These are phyloP conservation scores for Trichoderma pleuroti DNA, from an alignment of 2,329 filamentous ascomycete species.

Conservation along the genomic window DNA sequence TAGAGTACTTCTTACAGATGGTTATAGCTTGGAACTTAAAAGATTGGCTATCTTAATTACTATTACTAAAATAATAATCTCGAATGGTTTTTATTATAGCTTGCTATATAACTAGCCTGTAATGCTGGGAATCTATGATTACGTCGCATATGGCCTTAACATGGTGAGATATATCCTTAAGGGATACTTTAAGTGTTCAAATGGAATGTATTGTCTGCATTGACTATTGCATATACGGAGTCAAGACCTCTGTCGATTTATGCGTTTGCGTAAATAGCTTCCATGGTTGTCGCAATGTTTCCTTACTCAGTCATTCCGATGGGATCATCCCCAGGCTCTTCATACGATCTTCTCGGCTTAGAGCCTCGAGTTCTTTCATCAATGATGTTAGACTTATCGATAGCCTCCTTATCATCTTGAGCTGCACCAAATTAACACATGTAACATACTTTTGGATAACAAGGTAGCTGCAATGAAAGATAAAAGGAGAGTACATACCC, in stretches of 20 bases:
- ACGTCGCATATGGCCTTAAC: background rate
- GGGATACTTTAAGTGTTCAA: background rate
- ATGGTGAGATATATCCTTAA: background rate
- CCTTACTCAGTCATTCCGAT: background rate
- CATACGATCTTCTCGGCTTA: conserved; percentile 27
- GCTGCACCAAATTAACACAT: conserved; percentile 22
- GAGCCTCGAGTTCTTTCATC: conserved; percentile 34
- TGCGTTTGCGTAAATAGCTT: background rate
- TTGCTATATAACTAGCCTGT: too few relatives aligned
- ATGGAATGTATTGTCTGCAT: background rate
- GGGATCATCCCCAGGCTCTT: conserved; percentile 31
- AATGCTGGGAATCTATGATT: too few relatives aligned
- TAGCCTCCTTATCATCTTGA: conserved; percentile 37
- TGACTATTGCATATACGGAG: background rate
- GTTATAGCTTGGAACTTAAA: too few relatives aligned
- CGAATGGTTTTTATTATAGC: too few relatives aligned
- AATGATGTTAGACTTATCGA: conserved; percentile 37
- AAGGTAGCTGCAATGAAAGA: background rate
- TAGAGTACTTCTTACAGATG: too few relatives aligned
- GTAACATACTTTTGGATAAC: background rate
- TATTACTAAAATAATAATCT: too few relatives aligned
- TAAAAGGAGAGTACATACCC: background rate
- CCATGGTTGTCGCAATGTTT: background rate
- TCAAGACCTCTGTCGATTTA: background rate
- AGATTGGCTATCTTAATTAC: too few relatives aligned